Evolutionary conservation across 805 yeast species (phyloP).

Genomic region (Wickerhamiella slavikovae): DNA sequence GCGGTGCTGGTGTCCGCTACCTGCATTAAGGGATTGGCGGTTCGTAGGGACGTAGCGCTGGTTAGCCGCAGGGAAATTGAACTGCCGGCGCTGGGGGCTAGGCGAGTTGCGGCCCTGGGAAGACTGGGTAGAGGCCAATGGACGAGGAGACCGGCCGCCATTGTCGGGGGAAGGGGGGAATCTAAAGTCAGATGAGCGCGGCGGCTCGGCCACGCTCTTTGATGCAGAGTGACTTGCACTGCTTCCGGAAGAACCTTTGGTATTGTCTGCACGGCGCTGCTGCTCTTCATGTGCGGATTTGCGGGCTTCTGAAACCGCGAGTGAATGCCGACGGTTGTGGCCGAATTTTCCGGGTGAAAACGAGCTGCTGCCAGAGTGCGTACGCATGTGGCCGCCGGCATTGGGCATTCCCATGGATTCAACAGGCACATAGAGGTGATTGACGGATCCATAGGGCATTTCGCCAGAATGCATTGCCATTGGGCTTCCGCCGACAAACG

Average conservation of each 20-base stretch:
- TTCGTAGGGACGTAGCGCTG: conserved; percentile 11
- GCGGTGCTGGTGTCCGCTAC: conserved; percentile 30
- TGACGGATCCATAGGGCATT: too few relatives aligned
- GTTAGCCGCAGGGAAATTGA: conserved; percentile 4
- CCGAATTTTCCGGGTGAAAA: conserved; percentile 27
- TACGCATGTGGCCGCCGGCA: conserved; percentile 1
- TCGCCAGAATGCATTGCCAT: too few relatives aligned
- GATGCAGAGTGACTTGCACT: background rate
- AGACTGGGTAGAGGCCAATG: background rate
- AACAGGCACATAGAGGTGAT: conserved; percentile 1
- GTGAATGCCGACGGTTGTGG: conserved; percentile 77
- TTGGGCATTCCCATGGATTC: background rate
- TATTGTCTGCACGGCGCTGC: conserved; percentile 1
- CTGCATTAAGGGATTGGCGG: conserved; percentile 10
- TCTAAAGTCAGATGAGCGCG: conserved; percentile 8
- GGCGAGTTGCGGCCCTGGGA: background rate
- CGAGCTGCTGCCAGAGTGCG: conserved; percentile 1
- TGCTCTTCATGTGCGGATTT: conserved; percentile 52
- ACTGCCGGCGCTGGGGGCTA: conserved; percentile 4
- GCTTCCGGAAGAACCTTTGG: background rate
- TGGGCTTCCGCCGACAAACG: background rate
- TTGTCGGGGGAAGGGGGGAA: conserved; percentile 12
- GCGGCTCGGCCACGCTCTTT: background rate
- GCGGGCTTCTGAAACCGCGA: conserved; percentile 82
- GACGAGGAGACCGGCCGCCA: too few relatives aligned